Base-by-base conservation (phyloP, 768 basidiomycete species). In the Mycena rebaudengoi region DNA sequence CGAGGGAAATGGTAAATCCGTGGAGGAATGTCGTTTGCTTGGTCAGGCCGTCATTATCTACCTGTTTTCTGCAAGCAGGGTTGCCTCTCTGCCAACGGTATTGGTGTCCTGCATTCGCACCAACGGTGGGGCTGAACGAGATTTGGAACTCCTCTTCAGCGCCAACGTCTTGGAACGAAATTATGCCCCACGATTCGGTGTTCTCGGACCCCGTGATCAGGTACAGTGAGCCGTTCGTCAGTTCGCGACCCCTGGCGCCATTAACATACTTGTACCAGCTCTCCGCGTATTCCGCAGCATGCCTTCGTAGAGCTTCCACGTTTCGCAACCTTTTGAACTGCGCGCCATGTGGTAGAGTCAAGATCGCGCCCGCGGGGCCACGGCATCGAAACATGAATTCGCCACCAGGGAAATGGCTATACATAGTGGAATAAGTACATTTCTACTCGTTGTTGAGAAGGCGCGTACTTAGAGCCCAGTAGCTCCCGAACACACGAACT, bases 141-240 rank as follows among this genome's bases (percentile, higher is more conserved):
- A 59, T 29, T 16, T 32, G 29, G 30, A 59, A 59, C 5, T 23
- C 18, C 16, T 13, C 12, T 6, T 21, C 25, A 16, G n/a, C 21
- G 8, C 18, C 23, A 23, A 35, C 20, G 35, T 54, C n/a, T 20
- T 66, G 49, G 39, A 66, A 68, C 1, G 65, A 45, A 30, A 65
- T 69, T 4, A 64, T 67, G 4, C 60, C 69, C 65, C 71, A 67
- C 10, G 53, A 57, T 5, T 41, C 30, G 2, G 67, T 40, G 30
- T 72, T 72, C 30, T 70, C 65, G 40, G 56, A 67, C 6, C 71
- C 71, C 20, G 71, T 72, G 51, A 72, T 60, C 43, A 72, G 48
- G 58, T 70, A 72, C 4, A 72, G 46, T 5, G 64, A 37, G 11
- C 67, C 63, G 26, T 69, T 70, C 16, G 57, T 25, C 7, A 58